These are phyloP conservation scores for Phytophthora pluvialis DNA, from an alignment of 352 stramenopile genomes.

Conservation along the genomic window DNA sequence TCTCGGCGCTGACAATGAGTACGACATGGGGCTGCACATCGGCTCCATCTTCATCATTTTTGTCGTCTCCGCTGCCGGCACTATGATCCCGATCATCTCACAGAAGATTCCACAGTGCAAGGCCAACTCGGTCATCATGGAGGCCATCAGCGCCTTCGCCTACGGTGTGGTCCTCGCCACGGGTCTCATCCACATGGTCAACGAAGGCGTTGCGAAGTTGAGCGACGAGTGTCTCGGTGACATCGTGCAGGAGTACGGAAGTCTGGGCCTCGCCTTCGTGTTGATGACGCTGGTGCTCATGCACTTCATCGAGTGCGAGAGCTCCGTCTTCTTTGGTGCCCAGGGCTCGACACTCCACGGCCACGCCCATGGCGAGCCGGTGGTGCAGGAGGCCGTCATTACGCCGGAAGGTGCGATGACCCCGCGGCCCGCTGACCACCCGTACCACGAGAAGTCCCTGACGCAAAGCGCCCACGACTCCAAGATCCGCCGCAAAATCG, in stretches of 20 bases:
- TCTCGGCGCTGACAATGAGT: conserved; percentile 42
- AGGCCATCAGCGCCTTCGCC: conserved; percentile 62
- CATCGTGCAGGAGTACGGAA: conserved; percentile 59
- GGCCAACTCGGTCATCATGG: conserved; percentile 52
- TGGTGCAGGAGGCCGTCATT: conserved; percentile 17
- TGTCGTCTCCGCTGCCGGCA: conserved; percentile 47
- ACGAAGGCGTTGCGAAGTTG: conserved; percentile 62
- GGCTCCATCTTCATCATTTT: conserved; percentile 65
- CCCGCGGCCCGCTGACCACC: conserved; percentile 20
- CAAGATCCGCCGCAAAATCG: conserved; percentile 46
- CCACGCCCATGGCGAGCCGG: conserved; percentile 33
- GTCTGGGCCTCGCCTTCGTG: conserved; percentile 61
- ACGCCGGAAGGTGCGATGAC: conserved; percentile 26
- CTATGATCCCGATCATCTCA: conserved; percentile 52
- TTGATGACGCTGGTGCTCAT: conserved; percentile 70
- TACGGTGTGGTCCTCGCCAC: conserved; percentile 75
- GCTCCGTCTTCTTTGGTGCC: conserved; percentile 53
- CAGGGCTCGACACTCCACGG: conserved; percentile 33
- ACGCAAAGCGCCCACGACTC: conserved; percentile 9
- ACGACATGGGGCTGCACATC: conserved; percentile 59
- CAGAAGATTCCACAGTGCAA: conserved; percentile 42
- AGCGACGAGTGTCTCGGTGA: conserved; percentile 60
- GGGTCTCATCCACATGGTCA: conserved; percentile 79
- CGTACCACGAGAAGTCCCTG: conserved; percentile 25
- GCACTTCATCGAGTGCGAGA: conserved; percentile 74